Evolutionary conservation across 2,329 filamentous ascomycete genomes (phyloP).

Genomic region (Cladophialophora exuberans): DNA sequence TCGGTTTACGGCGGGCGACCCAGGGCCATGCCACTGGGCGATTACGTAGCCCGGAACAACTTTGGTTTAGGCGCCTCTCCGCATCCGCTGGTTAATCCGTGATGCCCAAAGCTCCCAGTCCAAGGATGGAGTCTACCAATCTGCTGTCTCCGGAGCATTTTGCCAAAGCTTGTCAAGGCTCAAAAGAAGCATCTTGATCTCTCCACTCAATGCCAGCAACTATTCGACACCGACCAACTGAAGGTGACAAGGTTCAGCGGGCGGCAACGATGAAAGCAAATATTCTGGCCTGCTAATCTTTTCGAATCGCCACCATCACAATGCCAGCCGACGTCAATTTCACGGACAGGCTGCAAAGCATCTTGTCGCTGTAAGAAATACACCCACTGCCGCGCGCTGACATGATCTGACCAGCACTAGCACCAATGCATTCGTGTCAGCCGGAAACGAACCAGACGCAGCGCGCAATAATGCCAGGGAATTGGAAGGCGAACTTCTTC

Average conservation of each 20-base stretch:
- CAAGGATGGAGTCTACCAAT: too few relatives aligned
- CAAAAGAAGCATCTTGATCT: neutral
- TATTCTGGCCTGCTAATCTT: neutral
- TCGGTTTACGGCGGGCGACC: conserved; percentile 12
- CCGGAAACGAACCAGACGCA: conserved; percentile 45
- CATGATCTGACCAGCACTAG: conserved; percentile 39
- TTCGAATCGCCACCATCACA: neutral
- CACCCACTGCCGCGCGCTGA: conserved; percentile 1
- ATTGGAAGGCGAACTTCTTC: conserved; percentile 68
- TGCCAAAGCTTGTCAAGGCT: neutral
- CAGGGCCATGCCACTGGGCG: too few relatives aligned
- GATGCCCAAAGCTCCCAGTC: too few relatives aligned
- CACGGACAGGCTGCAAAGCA: conserved; percentile 64
- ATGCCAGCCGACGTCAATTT: conserved; percentile 51
- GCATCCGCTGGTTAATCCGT: too few relatives aligned
- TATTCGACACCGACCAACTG: too few relatives aligned
- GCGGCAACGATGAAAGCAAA: too few relatives aligned
- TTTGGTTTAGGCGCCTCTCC: too few relatives aligned
- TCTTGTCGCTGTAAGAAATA: conserved; percentile 63
- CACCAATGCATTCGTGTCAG: conserved; percentile 51
- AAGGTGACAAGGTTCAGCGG: too few relatives aligned
- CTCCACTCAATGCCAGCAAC: too few relatives aligned
- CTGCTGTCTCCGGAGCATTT: neutral
- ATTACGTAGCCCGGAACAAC: conserved; percentile 15
- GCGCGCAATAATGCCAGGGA: conserved; percentile 64